Evolutionary conservation across 1,284 basidiomycete genomes (phyloP).

Genomic region (Thecaphora frezii): DNA sequence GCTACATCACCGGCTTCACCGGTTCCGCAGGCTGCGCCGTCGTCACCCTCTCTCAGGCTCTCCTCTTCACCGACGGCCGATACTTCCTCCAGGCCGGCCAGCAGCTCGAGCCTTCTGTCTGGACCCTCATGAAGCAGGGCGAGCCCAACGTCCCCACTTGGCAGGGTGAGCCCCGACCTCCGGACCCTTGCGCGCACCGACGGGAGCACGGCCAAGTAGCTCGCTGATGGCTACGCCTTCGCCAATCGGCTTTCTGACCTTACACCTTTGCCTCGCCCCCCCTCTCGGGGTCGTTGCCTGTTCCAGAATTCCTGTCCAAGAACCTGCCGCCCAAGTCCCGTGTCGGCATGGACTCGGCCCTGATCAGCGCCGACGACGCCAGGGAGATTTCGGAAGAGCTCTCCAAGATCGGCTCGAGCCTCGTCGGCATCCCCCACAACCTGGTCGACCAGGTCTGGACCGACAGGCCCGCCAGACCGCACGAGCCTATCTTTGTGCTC

Average conservation of each 20-base stretch:
- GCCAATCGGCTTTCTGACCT: no score
- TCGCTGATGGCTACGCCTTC: no score
- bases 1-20: constrained; percentile 86
- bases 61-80: constrained; percentile 86
- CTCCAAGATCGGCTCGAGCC: constrained; percentile 22
- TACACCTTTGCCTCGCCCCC: constrained; percentile 63
- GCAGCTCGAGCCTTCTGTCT: constrained; percentile 79
- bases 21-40: constrained; percentile 85
- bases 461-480: constrained; percentile 72
- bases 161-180: constrained; percentile 62
- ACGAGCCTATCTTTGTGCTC: constrained; percentile 72
- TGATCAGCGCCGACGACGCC: constrained; percentile 56
- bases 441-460: constrained; percentile 82
- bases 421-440: constrained; percentile 66
- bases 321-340: constrained; percentile 30
- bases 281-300: no score
- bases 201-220: constrained; percentile 68
- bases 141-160: constrained; percentile 79
- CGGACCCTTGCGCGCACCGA: constrained; percentile 68
- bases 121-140: constrained; percentile 87
- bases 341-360: constrained; percentile 52
- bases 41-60: constrained; percentile 65
- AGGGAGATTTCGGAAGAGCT: constrained; percentile 37
- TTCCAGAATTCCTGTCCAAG: constrained; percentile 41
- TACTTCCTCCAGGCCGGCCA: constrained; percentile 90